Conservation (phyloP, 768 basidiomycete species). For the Serendipita sp. region DNA sequence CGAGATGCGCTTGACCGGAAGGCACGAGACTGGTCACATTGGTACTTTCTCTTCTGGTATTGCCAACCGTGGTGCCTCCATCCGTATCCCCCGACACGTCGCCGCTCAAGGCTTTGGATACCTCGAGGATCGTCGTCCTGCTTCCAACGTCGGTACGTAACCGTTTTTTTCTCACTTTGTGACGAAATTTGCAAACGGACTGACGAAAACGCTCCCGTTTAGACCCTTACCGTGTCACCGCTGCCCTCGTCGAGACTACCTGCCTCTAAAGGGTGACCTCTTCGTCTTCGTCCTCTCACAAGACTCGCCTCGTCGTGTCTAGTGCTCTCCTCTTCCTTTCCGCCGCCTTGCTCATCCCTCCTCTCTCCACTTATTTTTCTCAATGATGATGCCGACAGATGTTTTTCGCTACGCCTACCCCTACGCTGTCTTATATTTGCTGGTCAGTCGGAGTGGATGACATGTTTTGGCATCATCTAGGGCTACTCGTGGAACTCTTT, state of each 20-base stretch:
- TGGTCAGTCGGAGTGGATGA: no score
- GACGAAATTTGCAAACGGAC: no score
- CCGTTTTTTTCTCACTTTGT: neutral
- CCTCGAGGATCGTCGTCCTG: conserved; percentile 91
- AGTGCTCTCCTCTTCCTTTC: neutral
- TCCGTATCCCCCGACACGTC: conserved; percentile 91
- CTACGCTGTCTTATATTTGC: no score
- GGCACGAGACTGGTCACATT: conserved; percentile 96
- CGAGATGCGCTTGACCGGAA: conserved; percentile 86
- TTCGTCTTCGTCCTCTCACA: neutral
- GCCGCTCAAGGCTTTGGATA: conserved; percentile 87
- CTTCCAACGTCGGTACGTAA: conserved; percentile 83
- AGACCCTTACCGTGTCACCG: conserved; percentile 93
- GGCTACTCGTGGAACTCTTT: no score
- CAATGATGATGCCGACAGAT: no score
- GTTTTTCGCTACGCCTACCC: no score
- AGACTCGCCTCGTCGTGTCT: neutral
- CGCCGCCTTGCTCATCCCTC: neutral
- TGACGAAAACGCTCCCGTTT: conserved; percentile 5
- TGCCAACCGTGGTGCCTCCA: conserved; percentile 93
- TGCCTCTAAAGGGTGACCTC: conserved; percentile 14
- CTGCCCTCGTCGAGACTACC: conserved; percentile 80
- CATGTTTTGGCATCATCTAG: no score
- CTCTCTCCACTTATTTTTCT: neutral
- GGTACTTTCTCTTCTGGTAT: conserved; percentile 83